Percentiles rank a stretch among this genome's conserved stretches.
Conservation (phyloP, 148 eudicot species). For the Heliamphora exappendiculata region DNA sequence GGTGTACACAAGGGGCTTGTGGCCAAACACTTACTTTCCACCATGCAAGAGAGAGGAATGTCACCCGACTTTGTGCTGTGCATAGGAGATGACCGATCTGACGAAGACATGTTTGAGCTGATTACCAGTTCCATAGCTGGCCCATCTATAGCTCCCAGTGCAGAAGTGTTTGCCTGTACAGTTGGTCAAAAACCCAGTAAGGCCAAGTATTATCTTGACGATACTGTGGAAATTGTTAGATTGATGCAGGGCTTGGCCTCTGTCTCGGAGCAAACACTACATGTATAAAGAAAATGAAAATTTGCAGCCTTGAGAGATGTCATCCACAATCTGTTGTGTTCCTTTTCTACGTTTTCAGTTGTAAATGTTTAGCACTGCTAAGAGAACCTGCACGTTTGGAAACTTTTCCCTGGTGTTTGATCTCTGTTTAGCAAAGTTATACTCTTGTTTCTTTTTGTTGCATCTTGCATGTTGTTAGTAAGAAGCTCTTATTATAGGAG, state of each 20-base stretch:
- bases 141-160: constrained; percentile 34
- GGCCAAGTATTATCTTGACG: constrained; percentile 55
- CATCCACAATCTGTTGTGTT: neutral
- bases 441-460: neutral
- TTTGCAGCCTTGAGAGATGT: neutral
- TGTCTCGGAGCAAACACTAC: constrained; percentile 32
- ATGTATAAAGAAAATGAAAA: neutral
- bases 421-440: neutral
- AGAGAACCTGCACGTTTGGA: neutral
- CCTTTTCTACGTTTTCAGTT: neutral
- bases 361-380: neutral
- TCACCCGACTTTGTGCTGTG: constrained; percentile 50
- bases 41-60: constrained; percentile 37
- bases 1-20: constrained; percentile 65
- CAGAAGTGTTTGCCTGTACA: constrained; percentile 58
- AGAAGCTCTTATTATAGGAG: neutral
- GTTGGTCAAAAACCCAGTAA: constrained; percentile 51
- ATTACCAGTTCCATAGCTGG: constrained; percentile 33
- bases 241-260: constrained; percentile 48
- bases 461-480: neutral
- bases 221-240: constrained; percentile 41
- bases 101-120: constrained; percentile 67
- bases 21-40: constrained; percentile 37
- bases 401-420: neutral
- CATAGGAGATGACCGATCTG: constrained; percentile 66